These are phyloP conservation scores for Penicillium canariense DNA, from an alignment of 495 filamentous ascomycete genomes.

Conservation along the genomic window DNA sequence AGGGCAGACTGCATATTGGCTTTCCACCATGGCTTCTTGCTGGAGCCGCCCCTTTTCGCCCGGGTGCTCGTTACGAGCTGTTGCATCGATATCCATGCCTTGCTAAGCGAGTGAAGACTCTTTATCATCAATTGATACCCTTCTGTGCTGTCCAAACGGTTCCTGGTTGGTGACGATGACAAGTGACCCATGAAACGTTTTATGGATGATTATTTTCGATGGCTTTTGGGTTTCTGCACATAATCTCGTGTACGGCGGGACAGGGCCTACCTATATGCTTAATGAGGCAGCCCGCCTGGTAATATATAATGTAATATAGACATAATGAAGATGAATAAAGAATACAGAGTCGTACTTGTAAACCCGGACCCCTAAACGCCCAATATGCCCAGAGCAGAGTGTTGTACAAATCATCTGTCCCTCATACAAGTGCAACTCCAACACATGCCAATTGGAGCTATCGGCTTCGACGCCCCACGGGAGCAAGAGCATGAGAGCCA, in stretches of 20 bases:
- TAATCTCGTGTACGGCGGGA: neutral
- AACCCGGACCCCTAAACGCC: slow-evolving; percentile 27
- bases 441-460: neutral
- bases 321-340: slow-evolving; percentile 4
- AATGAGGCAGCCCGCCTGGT: neutral
- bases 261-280: neutral
- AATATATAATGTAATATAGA: slow-evolving; percentile 14
- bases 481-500: neutral
- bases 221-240: neutral
- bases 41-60: neutral
- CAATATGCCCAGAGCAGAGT: slow-evolving; percentile 39
- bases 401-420: slow-evolving; percentile 28
- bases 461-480: neutral
- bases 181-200: neutral
- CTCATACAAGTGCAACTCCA: slow-evolving; percentile 21
- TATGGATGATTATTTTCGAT: neutral
- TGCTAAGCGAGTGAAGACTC: slow-evolving; percentile 2
- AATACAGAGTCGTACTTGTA: neutral
- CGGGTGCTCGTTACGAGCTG: neutral
- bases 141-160: slow-evolving; percentile 1
- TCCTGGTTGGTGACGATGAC: neutral
- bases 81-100: slow-evolving; percentile 1
- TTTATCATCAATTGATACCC: slow-evolving; percentile 10
- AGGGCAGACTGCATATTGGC: neutral
- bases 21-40: neutral